These are phyloP conservation scores for Thelonectria olida DNA, from an alignment of 2,329 filamentous ascomycete species.

Conservation along the genomic window DNA sequence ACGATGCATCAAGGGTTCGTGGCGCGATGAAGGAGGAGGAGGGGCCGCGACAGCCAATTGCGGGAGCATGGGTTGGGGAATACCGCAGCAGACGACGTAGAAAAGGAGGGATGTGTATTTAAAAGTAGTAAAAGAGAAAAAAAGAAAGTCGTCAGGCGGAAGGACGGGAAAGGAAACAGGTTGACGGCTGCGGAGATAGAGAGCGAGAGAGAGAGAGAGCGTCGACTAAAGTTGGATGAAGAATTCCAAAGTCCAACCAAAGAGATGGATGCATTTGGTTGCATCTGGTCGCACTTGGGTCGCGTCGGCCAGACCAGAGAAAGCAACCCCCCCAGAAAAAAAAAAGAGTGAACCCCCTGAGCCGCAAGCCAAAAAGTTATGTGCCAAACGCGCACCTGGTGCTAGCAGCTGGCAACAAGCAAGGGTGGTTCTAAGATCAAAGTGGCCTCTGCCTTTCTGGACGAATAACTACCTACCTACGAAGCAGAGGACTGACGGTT, in stretches of 20 bases:
- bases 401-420: slow-evolving; percentile 31
- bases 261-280: slow-evolving; percentile 27
- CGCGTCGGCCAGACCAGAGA: too few relatives aligned
- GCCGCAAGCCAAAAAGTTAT: slow-evolving; percentile 1
- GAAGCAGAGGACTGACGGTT: too few relatives aligned
- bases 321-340: background rate
- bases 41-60: slow-evolving; percentile 39
- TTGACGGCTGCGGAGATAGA: background rate
- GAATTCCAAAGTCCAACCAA: slow-evolving; percentile 23
- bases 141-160: background rate
- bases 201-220: slow-evolving; percentile 2
- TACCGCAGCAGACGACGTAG: slow-evolving; percentile 17
- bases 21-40: slow-evolving; percentile 32
- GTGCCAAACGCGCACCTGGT: slow-evolving; percentile 35
- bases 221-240: slow-evolving; percentile 24
- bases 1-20: slow-evolving; percentile 43
- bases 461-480: too few relatives aligned
- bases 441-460: too few relatives aligned
- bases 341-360: slow-evolving; percentile 34
- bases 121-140: slow-evolving; percentile 1
- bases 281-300: too few relatives aligned
- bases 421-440: slow-evolving; percentile 41
- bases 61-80: slow-evolving; percentile 37
- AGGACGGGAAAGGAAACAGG: slow-evolving; percentile 1
- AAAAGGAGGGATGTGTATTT: background rate